Percentiles rank a stretch among this genome's conserved stretches.
Evolutionary conservation across 352 stramenopile genomes (phyloP).

Genomic region (Pythium dissotocum): DNA sequence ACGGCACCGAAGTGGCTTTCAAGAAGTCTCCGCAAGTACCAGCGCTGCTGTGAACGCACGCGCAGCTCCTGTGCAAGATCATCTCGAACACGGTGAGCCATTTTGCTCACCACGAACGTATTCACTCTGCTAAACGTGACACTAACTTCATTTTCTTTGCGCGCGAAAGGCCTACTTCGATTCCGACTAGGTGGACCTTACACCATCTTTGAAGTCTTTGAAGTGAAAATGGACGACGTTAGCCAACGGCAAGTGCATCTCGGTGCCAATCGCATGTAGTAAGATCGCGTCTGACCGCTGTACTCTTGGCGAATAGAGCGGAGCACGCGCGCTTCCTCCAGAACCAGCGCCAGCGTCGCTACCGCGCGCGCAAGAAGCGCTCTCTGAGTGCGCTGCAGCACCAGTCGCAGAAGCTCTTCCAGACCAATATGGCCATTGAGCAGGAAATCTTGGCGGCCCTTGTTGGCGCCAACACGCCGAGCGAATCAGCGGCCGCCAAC

Average conservation of each 20-base stretch:
- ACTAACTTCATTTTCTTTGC: too few species aligned
- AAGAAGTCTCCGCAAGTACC: too few species aligned
- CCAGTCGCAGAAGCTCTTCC: slow-evolving; percentile 5
- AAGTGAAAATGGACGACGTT: neutral
- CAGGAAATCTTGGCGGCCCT: neutral
- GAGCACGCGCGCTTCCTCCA: slow-evolving; percentile 15
- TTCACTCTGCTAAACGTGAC: too few species aligned
- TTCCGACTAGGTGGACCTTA: too few species aligned
- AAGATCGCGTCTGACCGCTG: neutral
- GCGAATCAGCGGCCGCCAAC: slow-evolving; percentile 22
- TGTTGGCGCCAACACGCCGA: neutral
- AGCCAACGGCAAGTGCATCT: neutral
- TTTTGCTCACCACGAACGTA: too few species aligned
- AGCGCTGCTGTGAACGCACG: too few species aligned
- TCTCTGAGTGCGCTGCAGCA: neutral
- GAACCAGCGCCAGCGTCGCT: slow-evolving; percentile 17
- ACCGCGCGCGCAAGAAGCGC: slow-evolving; percentile 16
- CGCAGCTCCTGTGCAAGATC: too few species aligned
- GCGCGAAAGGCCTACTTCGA: too few species aligned
- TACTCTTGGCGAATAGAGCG: neutral
- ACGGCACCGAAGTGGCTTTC: too few species aligned
- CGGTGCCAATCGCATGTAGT: neutral
- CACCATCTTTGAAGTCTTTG: neutral
- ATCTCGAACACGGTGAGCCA: too few species aligned
- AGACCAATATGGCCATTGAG: neutral